These are phyloP conservation scores for Plasmodium berghei DNA, from an alignment of 169 alveolate species.

Conservation along the genomic window DNA sequence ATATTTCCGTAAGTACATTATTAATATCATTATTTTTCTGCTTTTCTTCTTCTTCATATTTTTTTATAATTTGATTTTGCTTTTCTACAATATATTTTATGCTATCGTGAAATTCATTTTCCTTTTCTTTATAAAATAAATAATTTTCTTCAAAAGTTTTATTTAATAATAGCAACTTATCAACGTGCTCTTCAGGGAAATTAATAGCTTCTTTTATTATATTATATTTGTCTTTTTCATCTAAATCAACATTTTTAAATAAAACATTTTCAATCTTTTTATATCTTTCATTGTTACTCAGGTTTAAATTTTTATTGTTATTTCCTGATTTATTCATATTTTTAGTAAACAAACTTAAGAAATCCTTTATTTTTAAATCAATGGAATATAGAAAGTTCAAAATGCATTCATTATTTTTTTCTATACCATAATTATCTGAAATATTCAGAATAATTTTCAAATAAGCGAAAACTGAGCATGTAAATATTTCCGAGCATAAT, in stretches of 20 bases:
- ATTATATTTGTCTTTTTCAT: constrained; percentile 43
- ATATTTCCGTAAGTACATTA: constrained; percentile 38
- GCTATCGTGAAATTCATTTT: constrained; percentile 20
- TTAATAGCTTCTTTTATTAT: constrained; percentile 37
- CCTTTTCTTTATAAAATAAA: constrained; percentile 44
- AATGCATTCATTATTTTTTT: constrained; percentile 10
- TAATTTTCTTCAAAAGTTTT: constrained; percentile 64
- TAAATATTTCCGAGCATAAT: constrained; percentile 24
- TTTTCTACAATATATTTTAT: constrained; percentile 29
- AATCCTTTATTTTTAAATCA: constrained; percentile 23
- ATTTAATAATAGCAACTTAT: constrained; percentile 32
- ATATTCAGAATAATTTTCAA: constrained; percentile 12
- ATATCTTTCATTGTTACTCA: constrained; percentile 26
- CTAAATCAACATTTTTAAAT: constrained; percentile 43
- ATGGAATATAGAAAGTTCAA: constrained; percentile 45
- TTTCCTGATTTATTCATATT: constrained; percentile 9
- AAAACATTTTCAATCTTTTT: constrained; percentile 25
- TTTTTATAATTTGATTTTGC: constrained; percentile 53
- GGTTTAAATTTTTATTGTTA: neutral
- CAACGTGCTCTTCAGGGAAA: constrained; percentile 37
- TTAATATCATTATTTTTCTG: constrained; percentile 31
- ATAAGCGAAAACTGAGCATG: neutral
- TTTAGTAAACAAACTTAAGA: constrained; percentile 1
- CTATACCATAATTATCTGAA: constrained; percentile 5
- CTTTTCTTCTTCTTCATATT: constrained; percentile 53